Evolutionary conservation across 257 asterid genomes (phyloP).

Genomic region (Cinchona pubescens): DNA sequence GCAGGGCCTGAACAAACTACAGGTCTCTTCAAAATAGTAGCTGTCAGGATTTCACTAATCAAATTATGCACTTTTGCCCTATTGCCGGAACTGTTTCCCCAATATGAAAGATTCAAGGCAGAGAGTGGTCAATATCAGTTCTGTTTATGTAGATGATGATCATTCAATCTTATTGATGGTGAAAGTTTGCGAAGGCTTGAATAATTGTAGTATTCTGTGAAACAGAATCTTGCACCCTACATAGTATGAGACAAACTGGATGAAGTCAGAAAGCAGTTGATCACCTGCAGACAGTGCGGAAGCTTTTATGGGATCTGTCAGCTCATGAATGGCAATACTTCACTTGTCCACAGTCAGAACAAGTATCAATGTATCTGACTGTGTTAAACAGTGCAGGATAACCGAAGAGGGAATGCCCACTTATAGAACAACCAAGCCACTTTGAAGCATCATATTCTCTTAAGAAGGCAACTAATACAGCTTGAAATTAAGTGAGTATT

Average conservation of each 20-base stretch:
- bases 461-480: not conserved
- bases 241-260: not conserved
- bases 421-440: not conserved
- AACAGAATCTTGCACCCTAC: not conserved
- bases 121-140: not conserved
- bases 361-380: too few relatives aligned
- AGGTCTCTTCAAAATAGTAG: not conserved
- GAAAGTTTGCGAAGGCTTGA: not conserved
- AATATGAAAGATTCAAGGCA: not conserved
- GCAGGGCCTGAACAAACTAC: not conserved
- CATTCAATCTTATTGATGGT: not conserved
- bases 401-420: not conserved
- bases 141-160: not conserved
- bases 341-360: not conserved
- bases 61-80: not conserved
- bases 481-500: not conserved
- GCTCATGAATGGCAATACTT: slow-evolving; percentile 1
- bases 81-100: not conserved
- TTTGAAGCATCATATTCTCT: not conserved
- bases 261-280: not conserved
- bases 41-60: not conserved
- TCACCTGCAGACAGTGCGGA: not conserved
- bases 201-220: not conserved
- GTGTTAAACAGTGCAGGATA: not conserved
- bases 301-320: not conserved